phyloP scores from a whole-genome alignment of 139 green algal species.

The Nannochloris sp. region DNA sequence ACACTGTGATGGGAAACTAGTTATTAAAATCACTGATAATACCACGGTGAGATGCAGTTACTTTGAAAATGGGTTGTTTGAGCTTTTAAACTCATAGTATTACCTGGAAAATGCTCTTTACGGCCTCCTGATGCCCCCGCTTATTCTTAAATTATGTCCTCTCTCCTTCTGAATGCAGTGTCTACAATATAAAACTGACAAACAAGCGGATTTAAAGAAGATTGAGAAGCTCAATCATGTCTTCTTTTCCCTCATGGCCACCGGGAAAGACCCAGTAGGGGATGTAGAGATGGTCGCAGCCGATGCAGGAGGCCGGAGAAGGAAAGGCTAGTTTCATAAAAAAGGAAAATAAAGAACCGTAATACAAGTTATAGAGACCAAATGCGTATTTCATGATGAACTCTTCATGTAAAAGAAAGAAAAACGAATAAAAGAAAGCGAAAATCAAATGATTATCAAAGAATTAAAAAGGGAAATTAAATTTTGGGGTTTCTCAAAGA shows the following conservation, averaged over 20 bases:
- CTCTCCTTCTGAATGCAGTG: slow-evolving; percentile 56
- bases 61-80: neutral
- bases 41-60: slow-evolving; percentile 37
- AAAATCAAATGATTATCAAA: too few relatives aligned
- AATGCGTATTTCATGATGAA: too few relatives aligned
- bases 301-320: too few relatives aligned
- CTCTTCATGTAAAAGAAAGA: too few relatives aligned
- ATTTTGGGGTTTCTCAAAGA: neutral
- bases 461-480: too few relatives aligned
- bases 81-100: neutral
- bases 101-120: neutral
- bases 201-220: slow-evolving; percentile 77
- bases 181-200: slow-evolving; percentile 85
- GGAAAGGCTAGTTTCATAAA: too few relatives aligned
- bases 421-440: too few relatives aligned
- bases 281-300: neutral
- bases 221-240: slow-evolving; percentile 79
- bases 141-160: too few relatives aligned
- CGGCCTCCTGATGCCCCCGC: neutral
- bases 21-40: slow-evolving; percentile 87
- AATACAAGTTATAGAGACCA: too few relatives aligned
- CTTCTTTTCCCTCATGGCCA: slow-evolving; percentile 80
- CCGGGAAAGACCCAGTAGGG: slow-evolving; percentile 20
- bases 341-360: too few relatives aligned
- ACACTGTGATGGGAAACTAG: slow-evolving; percentile 70